Evolutionary conservation across 2,329 filamentous ascomycete genomes (phyloP), one percentile per base, ranked within the genome.

Genomic region (Fulvia fulva): DNA sequence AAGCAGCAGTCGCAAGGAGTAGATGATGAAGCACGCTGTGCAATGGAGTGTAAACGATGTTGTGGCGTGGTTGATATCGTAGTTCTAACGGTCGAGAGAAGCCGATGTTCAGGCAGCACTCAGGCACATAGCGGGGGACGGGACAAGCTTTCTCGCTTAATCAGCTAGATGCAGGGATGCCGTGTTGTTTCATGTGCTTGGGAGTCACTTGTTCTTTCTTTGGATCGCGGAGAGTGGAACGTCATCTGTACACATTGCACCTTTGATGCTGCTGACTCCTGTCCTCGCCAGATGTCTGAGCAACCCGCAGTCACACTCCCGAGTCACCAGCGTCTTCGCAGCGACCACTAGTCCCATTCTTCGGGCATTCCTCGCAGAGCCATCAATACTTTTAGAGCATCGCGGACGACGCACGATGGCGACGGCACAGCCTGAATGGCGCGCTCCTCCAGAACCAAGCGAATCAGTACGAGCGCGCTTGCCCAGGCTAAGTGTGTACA

Each of bases 401-500:
- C 51, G 51, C 51, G 51, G 19, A 45, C 32, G 23, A 53, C 51
- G 22, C 34, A 44, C 51, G 51, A 53, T 53, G 51, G 51, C 51
- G 51, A 53, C 51, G 51, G 64, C 57, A 54, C 66, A 67, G 60
- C 68, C 70, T 59, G 64, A 63, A 69, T 73, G 71, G 71, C 64
- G 58, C 52, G 63, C 69, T 66, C 71, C 70, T 64, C 66, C 67
- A 71, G 66, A 72, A 73, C 52, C 63, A 71, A 57, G 59, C 59
- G 67, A 68, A 16, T 21, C 3, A 53, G 51, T 53, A 53, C 34
- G 37, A 53, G 51, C 51, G 37, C 63, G 70, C 12, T 65, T 80
- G 47, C 80, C 82, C n/a, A 74, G 84, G 50, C 78, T 95, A 67
- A 87, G 85, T 71, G 80, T 96, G 65, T 90, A 87, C 80, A 95